phyloP scores from a whole-genome alignment of 2,329 filamentous ascomycete species.

The Chaetomium strumarium region DNA sequence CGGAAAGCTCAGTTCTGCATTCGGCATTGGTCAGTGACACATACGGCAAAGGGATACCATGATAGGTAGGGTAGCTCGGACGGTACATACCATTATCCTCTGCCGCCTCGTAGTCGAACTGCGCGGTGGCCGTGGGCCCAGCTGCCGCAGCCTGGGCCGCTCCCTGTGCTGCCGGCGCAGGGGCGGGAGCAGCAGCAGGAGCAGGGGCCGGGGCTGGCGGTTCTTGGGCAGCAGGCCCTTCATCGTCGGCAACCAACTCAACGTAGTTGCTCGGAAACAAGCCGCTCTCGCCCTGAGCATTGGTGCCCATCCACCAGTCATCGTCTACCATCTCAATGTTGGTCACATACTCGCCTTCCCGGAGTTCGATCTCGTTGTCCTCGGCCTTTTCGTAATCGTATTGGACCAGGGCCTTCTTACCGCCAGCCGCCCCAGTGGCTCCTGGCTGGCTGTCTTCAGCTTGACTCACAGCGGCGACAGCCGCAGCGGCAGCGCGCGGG shows the following conservation, averaged over 20 bases:
- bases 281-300: slow-evolving; percentile 74
- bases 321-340: slow-evolving; percentile 97
- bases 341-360: slow-evolving; percentile 80
- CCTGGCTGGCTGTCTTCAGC: slow-evolving; percentile 7
- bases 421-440: slow-evolving; percentile 39
- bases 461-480: slow-evolving; percentile 40
- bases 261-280: slow-evolving; percentile 98
- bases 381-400: slow-evolving; percentile 98
- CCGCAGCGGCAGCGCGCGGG: slow-evolving; percentile 51
- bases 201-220: slow-evolving; percentile 28
- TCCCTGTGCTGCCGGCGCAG: slow-evolving; percentile 33
- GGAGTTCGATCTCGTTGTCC: slow-evolving; percentile 89
- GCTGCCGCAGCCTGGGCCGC: slow-evolving; percentile 36
- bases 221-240: slow-evolving; percentile 22
- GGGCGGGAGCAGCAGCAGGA: slow-evolving; percentile 28
- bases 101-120: slow-evolving; percentile 95
- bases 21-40: slow-evolving; percentile 37
- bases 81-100: slow-evolving; percentile 71
- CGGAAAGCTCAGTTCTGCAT: slow-evolving; percentile 67
- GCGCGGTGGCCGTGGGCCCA: slow-evolving; percentile 69
- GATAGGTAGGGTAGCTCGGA: not conserved
- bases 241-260: slow-evolving; percentile 66
- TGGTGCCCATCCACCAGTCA: slow-evolving; percentile 98
- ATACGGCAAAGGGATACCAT: not conserved
- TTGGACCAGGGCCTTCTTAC: slow-evolving; percentile 70